Evolutionary conservation across 352 stramenopile genomes (phyloP).

Genomic region (Phytopythium montanum): DNA sequence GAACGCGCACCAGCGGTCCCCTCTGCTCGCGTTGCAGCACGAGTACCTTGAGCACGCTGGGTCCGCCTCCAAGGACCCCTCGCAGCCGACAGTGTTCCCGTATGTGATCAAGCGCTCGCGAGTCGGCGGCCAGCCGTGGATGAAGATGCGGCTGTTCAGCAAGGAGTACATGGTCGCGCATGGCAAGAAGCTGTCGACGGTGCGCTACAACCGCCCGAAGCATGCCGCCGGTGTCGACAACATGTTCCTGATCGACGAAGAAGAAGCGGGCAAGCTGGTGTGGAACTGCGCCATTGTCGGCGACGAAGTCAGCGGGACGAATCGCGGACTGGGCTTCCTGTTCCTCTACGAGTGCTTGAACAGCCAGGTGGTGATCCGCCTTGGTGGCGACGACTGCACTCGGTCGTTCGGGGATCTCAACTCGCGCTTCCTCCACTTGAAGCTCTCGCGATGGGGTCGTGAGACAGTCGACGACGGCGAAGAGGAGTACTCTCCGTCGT

Average conservation of each 20-base stretch:
- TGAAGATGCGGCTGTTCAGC: slow-evolving; percentile 76
- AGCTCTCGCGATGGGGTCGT: slow-evolving; percentile 79
- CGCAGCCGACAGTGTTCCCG: not conserved
- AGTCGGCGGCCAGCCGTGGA: slow-evolving; percentile 80
- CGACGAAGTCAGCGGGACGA: slow-evolving; percentile 80
- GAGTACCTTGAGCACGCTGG: slow-evolving; percentile 53
- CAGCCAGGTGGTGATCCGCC: slow-evolving; percentile 51
- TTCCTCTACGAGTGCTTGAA: slow-evolving; percentile 86
- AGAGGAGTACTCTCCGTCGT: slow-evolving; percentile 71
- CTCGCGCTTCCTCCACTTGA: slow-evolving; percentile 76
- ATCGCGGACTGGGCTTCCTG: slow-evolving; percentile 71
- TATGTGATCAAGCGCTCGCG: slow-evolving; percentile 43
- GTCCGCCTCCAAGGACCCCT: slow-evolving; percentile 6
- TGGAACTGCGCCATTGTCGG: slow-evolving; percentile 82
- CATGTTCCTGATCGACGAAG: slow-evolving; percentile 70
- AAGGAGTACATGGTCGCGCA: slow-evolving; percentile 73
- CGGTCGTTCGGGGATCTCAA: slow-evolving; percentile 76
- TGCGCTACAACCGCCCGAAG: slow-evolving; percentile 83
- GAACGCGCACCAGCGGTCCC: slow-evolving; percentile 61
- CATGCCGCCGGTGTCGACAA: slow-evolving; percentile 45
- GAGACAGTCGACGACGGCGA: slow-evolving; percentile 84
- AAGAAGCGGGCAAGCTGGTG: slow-evolving; percentile 73
- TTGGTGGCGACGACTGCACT: slow-evolving; percentile 71
- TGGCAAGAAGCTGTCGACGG: slow-evolving; percentile 75
- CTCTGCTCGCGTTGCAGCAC: slow-evolving; percentile 67